Conservation (phyloP, 768 basidiomycete species). For the Suillus placidus region DNA sequence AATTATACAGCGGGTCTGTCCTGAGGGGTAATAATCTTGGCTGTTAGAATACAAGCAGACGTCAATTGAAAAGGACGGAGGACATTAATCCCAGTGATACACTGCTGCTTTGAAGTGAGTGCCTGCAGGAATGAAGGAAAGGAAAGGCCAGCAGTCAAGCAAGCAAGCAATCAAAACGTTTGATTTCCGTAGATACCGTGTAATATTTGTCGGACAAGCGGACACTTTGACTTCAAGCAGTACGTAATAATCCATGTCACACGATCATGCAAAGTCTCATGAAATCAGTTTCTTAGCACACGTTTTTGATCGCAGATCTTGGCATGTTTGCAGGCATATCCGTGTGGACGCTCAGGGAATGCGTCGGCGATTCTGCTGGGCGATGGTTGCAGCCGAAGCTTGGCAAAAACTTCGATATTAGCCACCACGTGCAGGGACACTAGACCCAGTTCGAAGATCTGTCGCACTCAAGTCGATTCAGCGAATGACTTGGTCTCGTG, state of each 20-base stretch:
- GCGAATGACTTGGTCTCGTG: not conserved
- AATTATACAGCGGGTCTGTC: constrained; percentile 11
- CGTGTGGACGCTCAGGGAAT: not conserved
- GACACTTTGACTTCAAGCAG: constrained; percentile 4
- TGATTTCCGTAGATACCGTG: constrained; percentile 18
- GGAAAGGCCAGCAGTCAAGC: not conserved
- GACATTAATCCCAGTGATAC: constrained; percentile 8
- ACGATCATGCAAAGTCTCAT: constrained; percentile 1
- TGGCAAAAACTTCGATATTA: not conserved
- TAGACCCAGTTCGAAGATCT: too few species aligned
- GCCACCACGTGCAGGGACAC: not conserved
- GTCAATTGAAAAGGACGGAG: not conserved
- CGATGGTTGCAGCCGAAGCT: not conserved
- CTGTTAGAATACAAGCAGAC: constrained; percentile 6
- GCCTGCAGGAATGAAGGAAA: constrained; percentile 2
- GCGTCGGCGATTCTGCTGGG: not conserved
- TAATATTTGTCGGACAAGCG: constrained; percentile 9
- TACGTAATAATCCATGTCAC: constrained; percentile 10
- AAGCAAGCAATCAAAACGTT: constrained; percentile 1
- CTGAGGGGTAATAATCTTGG: constrained; percentile 5
- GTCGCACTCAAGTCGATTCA: not conserved
- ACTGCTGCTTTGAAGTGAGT: not conserved
- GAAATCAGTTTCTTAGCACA: not conserved
- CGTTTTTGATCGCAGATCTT: not conserved
- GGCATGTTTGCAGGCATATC: too few species aligned